These are phyloP conservation scores for Aureobasidium sp. DNA, from an alignment of 2,329 filamentous ascomycete genomes.

Conservation along the genomic window DNA sequence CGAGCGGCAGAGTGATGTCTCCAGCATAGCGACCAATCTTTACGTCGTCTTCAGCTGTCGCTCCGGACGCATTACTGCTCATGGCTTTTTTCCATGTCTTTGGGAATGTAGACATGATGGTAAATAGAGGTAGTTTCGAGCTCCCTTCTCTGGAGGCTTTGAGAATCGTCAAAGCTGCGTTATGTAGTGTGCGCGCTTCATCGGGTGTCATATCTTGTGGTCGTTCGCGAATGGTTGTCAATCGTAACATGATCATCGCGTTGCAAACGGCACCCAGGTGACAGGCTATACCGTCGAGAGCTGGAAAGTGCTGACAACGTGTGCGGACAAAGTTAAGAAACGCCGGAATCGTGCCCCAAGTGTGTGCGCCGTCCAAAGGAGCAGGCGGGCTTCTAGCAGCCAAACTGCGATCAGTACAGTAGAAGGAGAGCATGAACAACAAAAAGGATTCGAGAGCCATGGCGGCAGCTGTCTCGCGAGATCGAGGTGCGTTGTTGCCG, in stretches of 20 bases:
- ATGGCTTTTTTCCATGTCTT: slow-evolving; percentile 37
- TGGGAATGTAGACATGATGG: slow-evolving; percentile 41
- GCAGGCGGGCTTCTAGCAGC: slow-evolving; percentile 29
- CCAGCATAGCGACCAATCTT: slow-evolving; percentile 35
- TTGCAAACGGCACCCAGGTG: slow-evolving; percentile 46
- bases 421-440: slow-evolving; percentile 39
- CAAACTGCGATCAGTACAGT: slow-evolving; percentile 32
- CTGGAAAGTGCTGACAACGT: slow-evolving; percentile 29
- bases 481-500: slow-evolving; percentile 27
- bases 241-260: slow-evolving; percentile 37
- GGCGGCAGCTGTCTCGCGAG: slow-evolving; percentile 41
- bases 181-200: slow-evolving; percentile 25
- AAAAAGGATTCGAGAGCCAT: slow-evolving; percentile 52
- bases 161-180: slow-evolving; percentile 22
- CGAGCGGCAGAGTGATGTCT: slow-evolving; percentile 46
- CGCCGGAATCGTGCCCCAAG: slow-evolving; percentile 32
- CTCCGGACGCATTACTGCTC: background rate
- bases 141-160: slow-evolving; percentile 2
- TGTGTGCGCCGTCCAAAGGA: slow-evolving; percentile 23
- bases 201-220: slow-evolving; percentile 2
- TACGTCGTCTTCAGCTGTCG: slow-evolving; percentile 24
- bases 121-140: slow-evolving; percentile 36
- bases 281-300: slow-evolving; percentile 46
- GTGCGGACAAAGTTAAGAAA: slow-evolving; percentile 33
- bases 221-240: slow-evolving; percentile 18